Conservation (phyloP, 2,329 filamentous ascomycete species). For the Ramularia collo-cygni region DNA sequence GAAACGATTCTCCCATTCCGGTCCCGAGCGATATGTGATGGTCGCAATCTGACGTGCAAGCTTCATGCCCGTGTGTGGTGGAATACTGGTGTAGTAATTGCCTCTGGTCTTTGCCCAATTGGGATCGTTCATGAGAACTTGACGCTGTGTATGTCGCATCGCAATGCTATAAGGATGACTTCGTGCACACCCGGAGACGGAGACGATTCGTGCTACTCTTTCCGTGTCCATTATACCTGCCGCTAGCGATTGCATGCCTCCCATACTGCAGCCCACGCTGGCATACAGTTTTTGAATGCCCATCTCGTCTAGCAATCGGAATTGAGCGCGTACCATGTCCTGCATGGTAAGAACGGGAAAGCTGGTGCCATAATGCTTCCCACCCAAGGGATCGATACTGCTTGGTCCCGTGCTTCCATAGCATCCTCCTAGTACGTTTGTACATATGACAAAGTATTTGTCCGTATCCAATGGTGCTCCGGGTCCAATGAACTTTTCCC, state of each 20-base stretch:
- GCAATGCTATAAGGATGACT: constrained; percentile 97
- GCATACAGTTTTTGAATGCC: constrained; percentile 76
- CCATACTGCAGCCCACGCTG: constrained; percentile 94
- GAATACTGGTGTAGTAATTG: constrained; percentile 76
- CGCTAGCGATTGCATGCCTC: constrained; percentile 93
- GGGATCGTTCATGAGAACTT: constrained; percentile 98
- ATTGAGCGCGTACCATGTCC: constrained; percentile 96
- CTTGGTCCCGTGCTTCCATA: constrained; percentile 91
- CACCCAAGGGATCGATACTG: constrained; percentile 80
- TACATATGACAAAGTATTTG: constrained; percentile 91
- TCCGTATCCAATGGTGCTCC: constrained; percentile 78
- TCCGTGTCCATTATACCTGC: constrained; percentile 77
- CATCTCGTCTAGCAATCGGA: constrained; percentile 74
- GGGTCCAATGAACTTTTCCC: constrained; percentile 96
- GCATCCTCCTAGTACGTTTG: constrained; percentile 92
- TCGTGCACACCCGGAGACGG: constrained; percentile 86
- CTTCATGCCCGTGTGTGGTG: constrained; percentile 96
- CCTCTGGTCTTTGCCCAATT: constrained; percentile 77
- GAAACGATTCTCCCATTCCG: constrained; percentile 96
- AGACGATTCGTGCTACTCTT: constrained; percentile 73
- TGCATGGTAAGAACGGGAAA: constrained; percentile 95
- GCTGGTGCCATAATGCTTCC: constrained; percentile 80
- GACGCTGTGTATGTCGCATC: constrained; percentile 94
- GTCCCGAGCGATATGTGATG: constrained; percentile 91
- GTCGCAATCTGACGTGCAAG: constrained; percentile 95